Percentiles rank a stretch among this genome's conserved stretches.
These are phyloP conservation scores for Lepidium africanum DNA, from an alignment of 345 rosid genomes.

Conservation along the genomic window DNA sequence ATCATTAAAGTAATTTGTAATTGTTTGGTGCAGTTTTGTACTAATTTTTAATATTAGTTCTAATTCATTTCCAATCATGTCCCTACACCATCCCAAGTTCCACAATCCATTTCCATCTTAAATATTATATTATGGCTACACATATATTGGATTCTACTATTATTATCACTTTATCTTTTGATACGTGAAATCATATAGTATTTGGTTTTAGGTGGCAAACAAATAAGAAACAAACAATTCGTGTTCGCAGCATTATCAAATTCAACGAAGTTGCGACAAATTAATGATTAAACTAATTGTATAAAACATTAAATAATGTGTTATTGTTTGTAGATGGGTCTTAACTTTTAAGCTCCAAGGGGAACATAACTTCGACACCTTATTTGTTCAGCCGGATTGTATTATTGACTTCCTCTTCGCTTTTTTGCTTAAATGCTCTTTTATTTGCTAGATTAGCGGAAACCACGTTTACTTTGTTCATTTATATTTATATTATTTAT, in stretches of 20 bases:
- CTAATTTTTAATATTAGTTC: background rate
- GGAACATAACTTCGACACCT: background rate
- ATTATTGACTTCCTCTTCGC: slow-evolving; percentile 10
- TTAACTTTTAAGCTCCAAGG: background rate
- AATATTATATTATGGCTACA: background rate
- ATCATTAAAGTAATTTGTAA: background rate
- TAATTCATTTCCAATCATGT: background rate
- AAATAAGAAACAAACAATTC: background rate
- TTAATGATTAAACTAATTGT: background rate
- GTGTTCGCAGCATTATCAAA: background rate
- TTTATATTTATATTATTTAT: background rate
- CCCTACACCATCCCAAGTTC: background rate
- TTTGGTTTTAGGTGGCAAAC: background rate
- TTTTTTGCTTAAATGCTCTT: slow-evolving; percentile 1
- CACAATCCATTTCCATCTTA: background rate
- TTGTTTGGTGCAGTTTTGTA: background rate
- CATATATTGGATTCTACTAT: background rate
- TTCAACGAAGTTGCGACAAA: background rate
- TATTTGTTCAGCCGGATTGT: background rate
- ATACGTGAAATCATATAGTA: background rate
- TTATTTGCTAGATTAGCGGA: slow-evolving; percentile 22
- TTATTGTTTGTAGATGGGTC: background rate
- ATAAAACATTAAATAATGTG: background rate
- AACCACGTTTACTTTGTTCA: slow-evolving; percentile 17
- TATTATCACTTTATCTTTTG: background rate